Percentiles rank a stretch among this genome's conserved stretches.
These are phyloP conservation scores for Septoria linicola DNA, from an alignment of 2,329 filamentous ascomycete species.

Conservation along the genomic window DNA sequence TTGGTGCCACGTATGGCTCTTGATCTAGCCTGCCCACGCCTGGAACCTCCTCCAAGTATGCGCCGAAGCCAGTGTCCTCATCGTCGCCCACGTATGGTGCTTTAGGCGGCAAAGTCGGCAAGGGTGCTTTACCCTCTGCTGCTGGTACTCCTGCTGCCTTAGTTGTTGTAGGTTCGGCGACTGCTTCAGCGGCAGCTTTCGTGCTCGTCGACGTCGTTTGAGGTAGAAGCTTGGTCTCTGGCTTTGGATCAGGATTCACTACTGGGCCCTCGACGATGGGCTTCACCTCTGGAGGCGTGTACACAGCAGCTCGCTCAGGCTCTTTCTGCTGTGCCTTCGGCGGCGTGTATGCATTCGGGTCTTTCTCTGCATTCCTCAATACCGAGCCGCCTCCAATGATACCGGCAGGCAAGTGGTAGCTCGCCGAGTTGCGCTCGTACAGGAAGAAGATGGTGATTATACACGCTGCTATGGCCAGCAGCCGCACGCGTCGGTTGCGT, in stretches of 20 bases:
- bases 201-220: not conserved
- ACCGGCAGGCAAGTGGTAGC: constrained; percentile 16
- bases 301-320: constrained; percentile 10
- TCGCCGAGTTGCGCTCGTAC: constrained; percentile 26
- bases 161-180: not conserved
- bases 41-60: constrained; percentile 2
- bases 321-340: constrained; percentile 3
- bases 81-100: constrained; percentile 10
- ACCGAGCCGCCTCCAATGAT: constrained; percentile 27
- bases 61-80: constrained; percentile 6
- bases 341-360: constrained; percentile 14
- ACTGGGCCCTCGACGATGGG: constrained; percentile 2
- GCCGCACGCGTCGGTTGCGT: constrained; percentile 28
- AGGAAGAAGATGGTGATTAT: constrained; percentile 30
- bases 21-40: constrained; percentile 3
- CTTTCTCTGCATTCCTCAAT: constrained; percentile 18
- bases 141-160: not conserved
- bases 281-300: constrained; percentile 3
- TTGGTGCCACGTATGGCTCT: constrained; percentile 8
- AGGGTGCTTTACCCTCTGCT: constrained; percentile 2
- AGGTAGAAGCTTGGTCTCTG: constrained; percentile 2
- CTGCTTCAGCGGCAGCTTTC: not conserved
- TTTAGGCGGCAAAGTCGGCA: constrained; percentile 14
- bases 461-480: constrained; percentile 30
- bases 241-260: constrained; percentile 11